These are phyloP conservation scores for Paracamarosporium sp. DNA, from an alignment of 2,329 filamentous ascomycete genomes.

Conservation along the genomic window DNA sequence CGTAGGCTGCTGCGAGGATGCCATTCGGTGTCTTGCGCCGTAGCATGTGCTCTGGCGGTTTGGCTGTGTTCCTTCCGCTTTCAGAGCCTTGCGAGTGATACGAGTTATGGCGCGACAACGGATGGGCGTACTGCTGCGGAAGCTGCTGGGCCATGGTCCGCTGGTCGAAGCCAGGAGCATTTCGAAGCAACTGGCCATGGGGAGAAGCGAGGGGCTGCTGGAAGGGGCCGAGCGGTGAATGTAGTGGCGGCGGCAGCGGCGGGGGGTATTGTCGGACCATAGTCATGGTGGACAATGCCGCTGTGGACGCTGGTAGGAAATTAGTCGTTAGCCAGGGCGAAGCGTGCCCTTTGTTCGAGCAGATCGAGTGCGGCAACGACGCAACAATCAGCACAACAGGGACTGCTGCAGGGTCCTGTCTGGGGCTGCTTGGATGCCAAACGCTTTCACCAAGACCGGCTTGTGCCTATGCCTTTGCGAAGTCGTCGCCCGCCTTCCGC, in stretches of 20 bases:
- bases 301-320: neutral
- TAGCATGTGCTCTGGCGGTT: constrained; percentile 73
- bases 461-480: constrained; percentile 53
- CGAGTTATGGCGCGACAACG: constrained; percentile 47
- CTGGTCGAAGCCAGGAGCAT: constrained; percentile 33
- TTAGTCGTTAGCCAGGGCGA: constrained; percentile 1
- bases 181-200: constrained; percentile 33
- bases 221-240: constrained; percentile 32
- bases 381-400: neutral
- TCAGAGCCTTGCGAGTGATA: constrained; percentile 39
- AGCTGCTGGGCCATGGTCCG: constrained; percentile 28
- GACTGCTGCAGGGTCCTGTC: neutral
- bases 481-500: constrained; percentile 45
- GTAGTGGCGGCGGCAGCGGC: constrained; percentile 38
- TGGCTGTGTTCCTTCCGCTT: constrained; percentile 27
- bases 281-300: constrained; percentile 39
- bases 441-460: constrained; percentile 47
- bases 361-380: constrained; percentile 11
- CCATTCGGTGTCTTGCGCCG: constrained; percentile 93
- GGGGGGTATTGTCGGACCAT: constrained; percentile 47
- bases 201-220: constrained; percentile 30
- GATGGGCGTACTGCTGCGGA: constrained; percentile 48
- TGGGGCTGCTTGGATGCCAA: constrained; percentile 15
- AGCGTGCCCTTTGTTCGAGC: constrained; percentile 5
- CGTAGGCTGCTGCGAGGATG: constrained; percentile 90